Evolutionary conservation across 164 flowering plant genomes (phyloP), one percentile per base, ranked within the genome.

Genomic region (Brasenia schreberi): DNA sequence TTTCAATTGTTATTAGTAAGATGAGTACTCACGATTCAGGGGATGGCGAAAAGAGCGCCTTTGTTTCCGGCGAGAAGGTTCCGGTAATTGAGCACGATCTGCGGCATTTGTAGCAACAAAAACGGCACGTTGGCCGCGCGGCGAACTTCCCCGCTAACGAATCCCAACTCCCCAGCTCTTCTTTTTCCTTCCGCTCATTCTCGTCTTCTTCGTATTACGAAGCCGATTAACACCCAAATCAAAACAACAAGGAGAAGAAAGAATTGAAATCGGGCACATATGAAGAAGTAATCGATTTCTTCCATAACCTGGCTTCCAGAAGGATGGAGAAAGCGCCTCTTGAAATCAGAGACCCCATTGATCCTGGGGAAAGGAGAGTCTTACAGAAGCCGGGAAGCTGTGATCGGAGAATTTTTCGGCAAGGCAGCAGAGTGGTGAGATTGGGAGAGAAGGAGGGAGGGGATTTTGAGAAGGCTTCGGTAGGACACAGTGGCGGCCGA

Each of bases 61-160:
- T 77, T 81, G 66, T 88, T 90, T 27, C 97, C 97, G 0, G 92
- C 85, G 69, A 83, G 1, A 19, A 90, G 95, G 72, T 90, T 90
- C 7, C 77, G 90, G 44, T 92, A 85, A 76, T 90, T 90, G 73
- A 90, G 95, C 68, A 84, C 71, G 67, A 90, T 88, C 76, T 90
- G 97, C n/a, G 97, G 97, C 52, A 90, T 66, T 67, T 88, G 97
- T 16, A 90, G 79, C 44, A 88, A 49, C 70, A 87, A 58, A 70
- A 90, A 90, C 0, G 97, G 97, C 12, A 88, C 16, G 74, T 87
- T 90, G 59, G 97, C 69, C 0, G 81, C 14, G 81, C 95, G 0
- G 97, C 81, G 70, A 90, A 90, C 67, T 81, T 88, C 4, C 92
- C 95, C 5, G 95, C 81, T 75, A 71, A 68, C 6, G 80, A 82